Base-by-base conservation (phyloP, 441 rosid species). In the Populus tomentosa region DNA sequence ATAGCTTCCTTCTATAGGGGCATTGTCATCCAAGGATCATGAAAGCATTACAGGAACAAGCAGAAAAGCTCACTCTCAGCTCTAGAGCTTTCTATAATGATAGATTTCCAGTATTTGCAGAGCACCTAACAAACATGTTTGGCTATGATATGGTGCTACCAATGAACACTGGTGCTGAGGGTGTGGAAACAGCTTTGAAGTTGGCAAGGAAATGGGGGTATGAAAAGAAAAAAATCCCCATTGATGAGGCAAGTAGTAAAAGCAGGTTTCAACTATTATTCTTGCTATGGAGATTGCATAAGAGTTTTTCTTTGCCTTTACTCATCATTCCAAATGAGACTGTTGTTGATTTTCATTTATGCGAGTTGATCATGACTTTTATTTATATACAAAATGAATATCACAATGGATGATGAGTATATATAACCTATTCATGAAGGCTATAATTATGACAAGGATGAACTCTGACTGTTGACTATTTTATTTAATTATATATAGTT, bases 131-230 rank as follows among this genome's bases (percentile, higher is more conserved):
- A 4, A 86, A 82, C 50, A 90, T 91, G 89, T 91, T 94, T 79
- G 97, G 99, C 61, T 94, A 91, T 73, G 98, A 94, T 65, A 94
- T 95, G 99, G 97, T 94, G 63, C 91, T 95, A 75, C 99, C 99
- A 3, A 95, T 95, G 99, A 95, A 95, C 77, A 95, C 99, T 1
- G 97, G 98, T 10, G 99, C 99, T 40, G 98, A 95, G 87, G 98
- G 99, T 78, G 98, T 94, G 36, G 98, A 95, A 76, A 94, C 99
- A 14, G 97, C 97, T 75, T 84, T 95, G 82, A 92, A 95, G 78
- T 18, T 91, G 86, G 98, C 98, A 6, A 90, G 99, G 80, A 95
- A 95, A 86, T 95, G 98, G 99, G 99, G 99, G 79, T 89, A 91
- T 62, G 88, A 87, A 74, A 92, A 89, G 84, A 95, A 95, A 84